phyloP scores from a whole-genome alignment of 1,284 basidiomycete genomes.

The Trametes sp. region DNA sequence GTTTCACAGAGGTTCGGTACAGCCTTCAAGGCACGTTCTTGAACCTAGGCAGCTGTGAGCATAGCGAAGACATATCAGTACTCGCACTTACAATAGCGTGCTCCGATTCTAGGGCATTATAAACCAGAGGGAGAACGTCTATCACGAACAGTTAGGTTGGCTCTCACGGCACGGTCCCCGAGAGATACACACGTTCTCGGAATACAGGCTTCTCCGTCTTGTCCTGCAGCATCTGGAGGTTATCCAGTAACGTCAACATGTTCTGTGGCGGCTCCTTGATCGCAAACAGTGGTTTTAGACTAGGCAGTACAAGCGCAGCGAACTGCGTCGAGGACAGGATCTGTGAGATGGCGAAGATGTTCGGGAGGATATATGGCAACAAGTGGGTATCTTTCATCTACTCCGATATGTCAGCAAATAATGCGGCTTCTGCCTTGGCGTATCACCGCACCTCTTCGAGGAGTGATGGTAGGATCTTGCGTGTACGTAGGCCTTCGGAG shows the following conservation, averaged over 20 bases:
- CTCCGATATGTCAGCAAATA: not conserved
- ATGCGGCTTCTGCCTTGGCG: too few relatives aligned
- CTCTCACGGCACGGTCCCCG: not conserved
- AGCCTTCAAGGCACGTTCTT: slow-evolving; percentile 88
- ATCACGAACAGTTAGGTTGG: not conserved
- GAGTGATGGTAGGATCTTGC: slow-evolving; percentile 95
- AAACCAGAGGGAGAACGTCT: slow-evolving; percentile 96
- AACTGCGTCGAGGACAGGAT: slow-evolving; percentile 86
- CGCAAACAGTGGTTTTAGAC: slow-evolving; percentile 89
- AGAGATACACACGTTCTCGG: slow-evolving; percentile 77
- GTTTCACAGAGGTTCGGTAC: slow-evolving; percentile 92
- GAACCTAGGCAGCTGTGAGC: slow-evolving; percentile 61
- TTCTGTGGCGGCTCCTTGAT: slow-evolving; percentile 98
- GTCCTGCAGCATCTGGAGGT: slow-evolving; percentile 85
- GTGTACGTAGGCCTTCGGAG: slow-evolving; percentile 84
- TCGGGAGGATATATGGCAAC: slow-evolving; percentile 96
- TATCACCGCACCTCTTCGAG: slow-evolving; percentile 80
- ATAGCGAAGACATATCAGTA: not conserved
- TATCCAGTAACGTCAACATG: slow-evolving; percentile 92
- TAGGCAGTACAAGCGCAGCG: slow-evolving; percentile 82
- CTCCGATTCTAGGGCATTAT: slow-evolving; percentile 94
- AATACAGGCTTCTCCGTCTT: slow-evolving; percentile 92
- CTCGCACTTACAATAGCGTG: slow-evolving; percentile 69
- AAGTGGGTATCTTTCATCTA: slow-evolving; percentile 94
- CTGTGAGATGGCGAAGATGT: slow-evolving; percentile 92